phyloP scores from a whole-genome alignment of 2,329 filamentous ascomycete genomes.

The Monilinia polystroma region DNA sequence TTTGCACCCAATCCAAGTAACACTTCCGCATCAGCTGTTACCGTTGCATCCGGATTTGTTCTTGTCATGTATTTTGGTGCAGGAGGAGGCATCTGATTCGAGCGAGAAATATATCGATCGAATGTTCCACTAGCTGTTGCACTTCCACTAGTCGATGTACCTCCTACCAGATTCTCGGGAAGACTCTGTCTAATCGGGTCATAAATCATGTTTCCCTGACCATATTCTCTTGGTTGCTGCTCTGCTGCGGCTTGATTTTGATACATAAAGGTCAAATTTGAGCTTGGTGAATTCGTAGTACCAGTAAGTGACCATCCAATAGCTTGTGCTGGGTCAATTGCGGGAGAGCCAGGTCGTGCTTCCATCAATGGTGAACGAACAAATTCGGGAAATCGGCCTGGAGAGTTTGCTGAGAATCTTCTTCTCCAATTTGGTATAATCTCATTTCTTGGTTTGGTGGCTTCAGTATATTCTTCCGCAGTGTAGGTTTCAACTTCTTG shows the following conservation, averaged over 20 bases:
- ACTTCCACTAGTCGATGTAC: slow-evolving; percentile 46
- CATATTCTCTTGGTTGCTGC: slow-evolving; percentile 43
- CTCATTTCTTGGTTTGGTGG: slow-evolving; percentile 56
- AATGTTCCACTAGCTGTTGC: slow-evolving; percentile 46
- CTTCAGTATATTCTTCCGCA: slow-evolving; percentile 68
- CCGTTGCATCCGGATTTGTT: slow-evolving; percentile 38
- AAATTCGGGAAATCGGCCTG: slow-evolving; percentile 33
- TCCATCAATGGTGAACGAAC: slow-evolving; percentile 47
- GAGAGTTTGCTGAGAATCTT: slow-evolving; percentile 32
- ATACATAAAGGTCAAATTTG: slow-evolving; percentile 79
- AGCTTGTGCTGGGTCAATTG: slow-evolving; percentile 50
- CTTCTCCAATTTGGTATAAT: slow-evolving; percentile 43
- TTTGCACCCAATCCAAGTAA: slow-evolving; percentile 48
- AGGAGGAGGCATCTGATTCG: slow-evolving; percentile 35
- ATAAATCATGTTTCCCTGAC: slow-evolving; percentile 59
- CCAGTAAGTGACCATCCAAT: slow-evolving; percentile 89
- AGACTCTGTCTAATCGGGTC: slow-evolving; percentile 58
- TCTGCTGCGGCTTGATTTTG: slow-evolving; percentile 33
- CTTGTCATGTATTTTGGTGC: slow-evolving; percentile 40
- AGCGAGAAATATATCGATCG: slow-evolving; percentile 27
- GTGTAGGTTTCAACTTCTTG: slow-evolving; percentile 54
- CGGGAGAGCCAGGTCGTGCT: slow-evolving; percentile 45
- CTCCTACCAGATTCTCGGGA: slow-evolving; percentile 46
- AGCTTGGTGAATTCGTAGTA: slow-evolving; percentile 80
- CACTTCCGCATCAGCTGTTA: slow-evolving; percentile 48